Evolutionary conservation across 495 filamentous ascomycete genomes (phyloP).

Genomic region (Polyplosphaeria fusca): DNA sequence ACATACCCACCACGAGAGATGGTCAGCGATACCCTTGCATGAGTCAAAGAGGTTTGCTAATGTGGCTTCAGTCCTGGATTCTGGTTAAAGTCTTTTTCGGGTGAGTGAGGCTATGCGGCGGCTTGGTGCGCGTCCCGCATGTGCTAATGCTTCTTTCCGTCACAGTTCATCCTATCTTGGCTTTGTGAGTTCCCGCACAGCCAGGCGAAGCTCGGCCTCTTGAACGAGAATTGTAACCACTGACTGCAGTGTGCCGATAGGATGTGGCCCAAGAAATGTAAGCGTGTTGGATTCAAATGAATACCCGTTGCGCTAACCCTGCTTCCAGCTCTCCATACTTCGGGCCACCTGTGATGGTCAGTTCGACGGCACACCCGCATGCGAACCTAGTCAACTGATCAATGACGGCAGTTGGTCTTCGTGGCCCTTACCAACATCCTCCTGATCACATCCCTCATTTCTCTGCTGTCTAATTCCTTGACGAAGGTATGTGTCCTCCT

Average conservation of each 20-base stretch:
- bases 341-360: conserved; percentile 67
- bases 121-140: neutral
- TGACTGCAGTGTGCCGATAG: conserved; percentile 23
- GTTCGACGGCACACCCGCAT: conserved; percentile 8
- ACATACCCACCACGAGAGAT: conserved; percentile 69
- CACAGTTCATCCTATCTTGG: conserved; percentile 68
- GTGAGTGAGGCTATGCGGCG: conserved; percentile 40
- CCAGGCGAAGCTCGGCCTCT: conserved; percentile 16
- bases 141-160: conserved; percentile 25
- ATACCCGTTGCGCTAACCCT: conserved; percentile 42
- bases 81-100: conserved; percentile 82
- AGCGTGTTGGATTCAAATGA: conserved; percentile 35
- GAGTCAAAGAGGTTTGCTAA: neutral
- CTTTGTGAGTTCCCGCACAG: conserved; percentile 57
- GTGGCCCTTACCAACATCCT: conserved; percentile 85
- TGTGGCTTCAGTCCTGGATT: conserved; percentile 58
- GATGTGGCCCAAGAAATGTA: conserved; percentile 43
- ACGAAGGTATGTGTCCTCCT: conserved; percentile 58
- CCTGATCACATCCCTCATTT: conserved; percentile 86
- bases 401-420: conserved; percentile 57
- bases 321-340: conserved; percentile 49
- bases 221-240: conserved; percentile 4
- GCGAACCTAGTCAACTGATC: conserved; percentile 27
- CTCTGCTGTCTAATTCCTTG: conserved; percentile 85
- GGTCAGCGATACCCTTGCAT: conserved; percentile 33